These are phyloP conservation scores for Orbilia quercus DNA, from an alignment of 2,329 filamentous ascomycete species.

Conservation along the genomic window DNA sequence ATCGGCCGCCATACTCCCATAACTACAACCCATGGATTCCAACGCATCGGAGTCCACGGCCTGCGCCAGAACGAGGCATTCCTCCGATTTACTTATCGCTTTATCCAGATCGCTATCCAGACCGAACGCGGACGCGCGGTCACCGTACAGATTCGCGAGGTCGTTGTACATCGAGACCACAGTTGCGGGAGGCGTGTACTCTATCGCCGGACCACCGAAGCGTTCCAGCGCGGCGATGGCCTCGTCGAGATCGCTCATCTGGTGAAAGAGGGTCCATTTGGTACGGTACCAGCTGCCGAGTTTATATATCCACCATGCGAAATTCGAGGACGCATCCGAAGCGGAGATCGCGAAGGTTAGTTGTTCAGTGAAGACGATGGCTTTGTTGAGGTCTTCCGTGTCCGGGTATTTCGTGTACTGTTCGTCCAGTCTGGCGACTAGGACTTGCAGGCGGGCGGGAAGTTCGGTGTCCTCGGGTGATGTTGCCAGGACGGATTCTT, in stretches of 20 bases:
- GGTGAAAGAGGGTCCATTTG: not conserved
- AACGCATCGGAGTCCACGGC: not conserved
- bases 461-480: constrained; percentile 6
- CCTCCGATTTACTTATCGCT: constrained; percentile 8
- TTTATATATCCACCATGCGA: not conserved
- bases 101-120: constrained; percentile 6
- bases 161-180: constrained; percentile 18
- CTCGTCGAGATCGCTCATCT: constrained; percentile 1
- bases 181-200: not conserved
- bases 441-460: constrained; percentile 5
- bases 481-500: too few relatives aligned
- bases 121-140: not conserved
- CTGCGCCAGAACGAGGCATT: not conserved
- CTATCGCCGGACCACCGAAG: not conserved
- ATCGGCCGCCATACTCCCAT: not conserved
- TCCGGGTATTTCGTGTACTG: not conserved
- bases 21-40: not conserved
- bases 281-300: constrained; percentile 6
- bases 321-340: not conserved
- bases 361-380: constrained; percentile 17
- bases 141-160: constrained; percentile 13
- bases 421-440: constrained; percentile 10
- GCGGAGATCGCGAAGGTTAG: not conserved
- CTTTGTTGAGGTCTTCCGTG: constrained; percentile 16
- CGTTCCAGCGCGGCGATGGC: constrained; percentile 12